Percentiles rank a stretch among this genome's conserved stretches.
phyloP scores from a whole-genome alignment of 148 eudicot genomes.

The Spergularia bocconei region DNA sequence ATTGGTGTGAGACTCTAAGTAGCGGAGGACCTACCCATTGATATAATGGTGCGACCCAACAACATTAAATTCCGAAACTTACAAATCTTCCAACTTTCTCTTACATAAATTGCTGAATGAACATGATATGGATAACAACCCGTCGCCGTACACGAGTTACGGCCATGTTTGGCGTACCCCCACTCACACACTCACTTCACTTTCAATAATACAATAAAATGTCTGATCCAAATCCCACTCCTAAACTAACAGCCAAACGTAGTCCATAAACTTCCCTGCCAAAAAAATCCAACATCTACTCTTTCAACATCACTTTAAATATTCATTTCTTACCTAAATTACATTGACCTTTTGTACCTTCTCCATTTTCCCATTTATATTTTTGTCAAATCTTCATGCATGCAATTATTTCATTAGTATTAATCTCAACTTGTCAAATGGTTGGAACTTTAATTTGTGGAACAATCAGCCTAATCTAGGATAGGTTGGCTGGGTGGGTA shows the following conservation, averaged over 20 bases:
- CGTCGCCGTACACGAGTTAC: not conserved
- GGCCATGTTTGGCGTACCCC: conserved; percentile 9
- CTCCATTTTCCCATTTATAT: not conserved
- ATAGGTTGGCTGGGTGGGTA: no score
- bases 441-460: no score
- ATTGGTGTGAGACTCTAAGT: no score
- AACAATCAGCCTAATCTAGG: no score
- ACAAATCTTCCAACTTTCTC: no score
- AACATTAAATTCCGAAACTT: conserved; percentile 2
- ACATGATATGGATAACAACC: conserved; percentile 1
- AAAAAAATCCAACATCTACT: not conserved
- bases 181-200: not conserved
- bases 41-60: not conserved
- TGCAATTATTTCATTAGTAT: not conserved
- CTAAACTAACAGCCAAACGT: not conserved
- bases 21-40: not conserved
- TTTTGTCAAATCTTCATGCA: not conserved
- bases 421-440: no score
- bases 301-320: not conserved
- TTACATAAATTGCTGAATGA: no score
- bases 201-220: not conserved
- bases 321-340: conserved; percentile 3
- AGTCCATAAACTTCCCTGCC: not conserved
- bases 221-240: conserved; percentile 3
- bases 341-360: not conserved